These are phyloP conservation scores for Parietaria judaica DNA, from an alignment of 306 rosid species.

Conservation along the genomic window DNA sequence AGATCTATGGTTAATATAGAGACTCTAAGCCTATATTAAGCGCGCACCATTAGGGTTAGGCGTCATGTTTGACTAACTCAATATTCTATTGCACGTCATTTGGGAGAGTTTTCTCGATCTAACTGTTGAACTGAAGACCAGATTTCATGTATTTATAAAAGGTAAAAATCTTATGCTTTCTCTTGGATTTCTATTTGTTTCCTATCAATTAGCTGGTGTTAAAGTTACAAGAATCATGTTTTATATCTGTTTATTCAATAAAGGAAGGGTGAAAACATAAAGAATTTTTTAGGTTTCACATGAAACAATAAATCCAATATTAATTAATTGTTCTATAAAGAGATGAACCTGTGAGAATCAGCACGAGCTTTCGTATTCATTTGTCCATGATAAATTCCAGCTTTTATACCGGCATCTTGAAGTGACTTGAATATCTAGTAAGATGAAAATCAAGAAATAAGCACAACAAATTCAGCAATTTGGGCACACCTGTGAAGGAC, in stretches of 20 bases:
- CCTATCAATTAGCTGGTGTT: too few relatives aligned
- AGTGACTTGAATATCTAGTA: conserved; percentile 54
- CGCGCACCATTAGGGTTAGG: too few relatives aligned
- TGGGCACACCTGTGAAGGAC: conserved; percentile 11
- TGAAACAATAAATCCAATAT: conserved; percentile 14
- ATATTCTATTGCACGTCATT: too few relatives aligned
- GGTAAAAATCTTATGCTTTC: too few relatives aligned
- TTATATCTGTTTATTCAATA: neutral
- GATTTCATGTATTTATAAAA: too few relatives aligned
- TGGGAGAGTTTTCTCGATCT: too few relatives aligned
- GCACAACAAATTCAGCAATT: conserved; percentile 13
- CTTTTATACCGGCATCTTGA: conserved; percentile 50
- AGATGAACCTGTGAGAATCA: conserved; percentile 72
- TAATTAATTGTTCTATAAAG: conserved; percentile 16
- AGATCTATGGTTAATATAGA: too few relatives aligned
- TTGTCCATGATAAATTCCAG: conserved; percentile 78
- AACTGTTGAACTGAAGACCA: too few relatives aligned
- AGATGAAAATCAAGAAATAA: conserved; percentile 13
- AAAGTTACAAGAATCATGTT: conserved; percentile 15
- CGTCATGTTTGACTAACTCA: too few relatives aligned
- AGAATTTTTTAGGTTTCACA: conserved; percentile 16
- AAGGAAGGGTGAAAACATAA: conserved; percentile 12
- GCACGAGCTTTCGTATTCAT: conserved; percentile 62
- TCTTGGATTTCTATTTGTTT: too few relatives aligned
- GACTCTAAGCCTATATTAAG: too few relatives aligned